Percentiles rank a stretch among this genome's conserved stretches.
These are phyloP conservation scores for Firmiana major DNA, from an alignment of 345 rosid species.

Conservation along the genomic window DNA sequence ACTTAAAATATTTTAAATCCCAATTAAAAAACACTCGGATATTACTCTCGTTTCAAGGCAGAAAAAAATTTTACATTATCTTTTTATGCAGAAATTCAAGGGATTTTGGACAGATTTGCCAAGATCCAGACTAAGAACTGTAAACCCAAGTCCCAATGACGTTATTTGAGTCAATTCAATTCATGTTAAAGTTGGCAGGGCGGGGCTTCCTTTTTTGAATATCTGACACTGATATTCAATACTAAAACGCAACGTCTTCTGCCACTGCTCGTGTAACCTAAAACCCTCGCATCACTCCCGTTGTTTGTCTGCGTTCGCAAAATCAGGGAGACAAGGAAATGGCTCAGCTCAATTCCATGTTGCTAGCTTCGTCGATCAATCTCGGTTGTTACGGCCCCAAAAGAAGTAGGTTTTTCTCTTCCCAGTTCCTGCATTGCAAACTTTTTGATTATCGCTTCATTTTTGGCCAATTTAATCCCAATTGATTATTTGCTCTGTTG, in stretches of 20 bases:
- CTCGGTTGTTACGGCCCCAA: constrained; percentile 6
- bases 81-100: constrained; percentile 20
- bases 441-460: not conserved
- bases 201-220: too few species aligned
- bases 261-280: not conserved
- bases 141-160: constrained; percentile 4
- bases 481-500: not conserved
- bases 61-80: constrained; percentile 9
- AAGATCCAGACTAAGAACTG: not conserved
- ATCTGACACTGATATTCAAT: not conserved
- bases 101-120: constrained; percentile 13
- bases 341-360: constrained; percentile 32
- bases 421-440: not conserved
- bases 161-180: constrained; percentile 23
- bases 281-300: not conserved
- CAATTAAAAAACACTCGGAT: too few species aligned
- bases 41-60: constrained; percentile 38
- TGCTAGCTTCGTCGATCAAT: constrained; percentile 16
- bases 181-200: too few species aligned
- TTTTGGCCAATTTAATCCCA: not conserved
- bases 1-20: too few species aligned
- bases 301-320: not conserved
- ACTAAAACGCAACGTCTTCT: not conserved
- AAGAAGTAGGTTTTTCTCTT: constrained; percentile 12
- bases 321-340: not conserved